Conservation (phyloP, 1,284 basidiomycete species). For the Cerrena zonata region DNA sequence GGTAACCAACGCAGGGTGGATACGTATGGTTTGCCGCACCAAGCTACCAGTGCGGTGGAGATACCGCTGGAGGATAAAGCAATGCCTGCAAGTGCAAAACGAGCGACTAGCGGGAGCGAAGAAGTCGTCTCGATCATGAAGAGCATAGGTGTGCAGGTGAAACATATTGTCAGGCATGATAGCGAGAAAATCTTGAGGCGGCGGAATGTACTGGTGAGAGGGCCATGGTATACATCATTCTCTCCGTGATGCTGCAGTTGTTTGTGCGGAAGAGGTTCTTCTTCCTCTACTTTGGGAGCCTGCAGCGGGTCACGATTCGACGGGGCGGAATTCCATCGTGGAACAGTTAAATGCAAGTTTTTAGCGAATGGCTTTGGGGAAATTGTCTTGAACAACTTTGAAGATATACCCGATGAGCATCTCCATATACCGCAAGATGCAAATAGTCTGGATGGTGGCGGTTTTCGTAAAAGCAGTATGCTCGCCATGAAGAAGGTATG, state of each 20-base stretch:
- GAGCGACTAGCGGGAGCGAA: constrained; percentile 62
- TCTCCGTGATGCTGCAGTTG: background rate
- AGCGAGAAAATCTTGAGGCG: constrained; percentile 81
- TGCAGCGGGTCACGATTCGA: background rate
- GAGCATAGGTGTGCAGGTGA: constrained; percentile 69
- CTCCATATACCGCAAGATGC: too few relatives aligned
- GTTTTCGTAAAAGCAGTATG: background rate
- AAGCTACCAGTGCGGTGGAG: constrained; percentile 71
- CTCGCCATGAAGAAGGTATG: background rate
- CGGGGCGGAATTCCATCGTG: background rate
- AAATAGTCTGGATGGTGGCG: background rate
- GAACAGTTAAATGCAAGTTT: background rate
- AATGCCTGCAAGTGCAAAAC: constrained; percentile 63
- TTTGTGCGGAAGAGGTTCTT: background rate
- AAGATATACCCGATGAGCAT: background rate
- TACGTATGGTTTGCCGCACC: constrained; percentile 58
- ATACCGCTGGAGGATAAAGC: constrained; percentile 67
- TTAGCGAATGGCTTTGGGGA: background rate
- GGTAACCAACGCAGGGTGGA: constrained; percentile 33
- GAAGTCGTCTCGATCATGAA: constrained; percentile 67
- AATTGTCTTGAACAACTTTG: background rate
- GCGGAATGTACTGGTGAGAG: constrained; percentile 66
- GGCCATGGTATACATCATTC: constrained; percentile 47
- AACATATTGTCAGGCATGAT: constrained; percentile 69
- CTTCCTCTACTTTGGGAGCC: background rate